Evolutionary conservation across 2,329 filamentous ascomycete genomes (phyloP), one percentile per base, ranked within the genome.

Genomic region (Pseudogymnoascus sp.): DNA sequence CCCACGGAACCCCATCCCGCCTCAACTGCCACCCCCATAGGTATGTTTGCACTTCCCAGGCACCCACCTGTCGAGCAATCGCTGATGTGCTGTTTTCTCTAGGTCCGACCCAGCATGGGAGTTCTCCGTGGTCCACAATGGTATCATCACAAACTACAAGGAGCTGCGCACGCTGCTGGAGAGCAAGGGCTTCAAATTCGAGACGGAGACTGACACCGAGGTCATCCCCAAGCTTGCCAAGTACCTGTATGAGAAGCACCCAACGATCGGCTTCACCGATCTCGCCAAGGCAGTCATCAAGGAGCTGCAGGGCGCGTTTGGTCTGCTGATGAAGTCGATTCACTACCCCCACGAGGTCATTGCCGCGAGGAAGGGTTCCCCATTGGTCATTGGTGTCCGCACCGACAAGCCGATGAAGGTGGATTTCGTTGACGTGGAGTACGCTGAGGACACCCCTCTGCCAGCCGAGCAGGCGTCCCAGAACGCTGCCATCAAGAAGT

Each of bases 61-160:
- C 9, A 39, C 21, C n/a, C 12, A 39, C 2, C 31, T 33, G 48
- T 25, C 45, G 25, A 10, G 45, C 45, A 52, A 52, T 52, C 45
- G 31, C 45, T 52, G 25, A 52, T n/a, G 15, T 9, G 27, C 27
- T 42, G 45, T 52, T 37, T 13, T 58, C 60, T 64, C 15, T 68
- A 95, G 92, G 78, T 97, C 93, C 68, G 94, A 99, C 77, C 86
- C 88, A 71, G 90, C 80, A 72, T 99, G 93, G 92, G 89, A 99
- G 79, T 99, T 99, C 77, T 84, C 90, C 68, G 87, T 99, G 71
- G 94, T 97, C 65, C 94, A 99, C 88, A 99, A 99, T 79, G 94
- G 94, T 74, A 99, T 99, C 83, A 99, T 99, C 79, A 99, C 94
- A 81, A 99, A 99, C 85, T 99, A 99, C 86, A 99, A 99, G 84